Evolutionary conservation across 2,329 filamentous ascomycete species (phyloP).

Genomic region (Periglandula ipomoeae): DNA sequence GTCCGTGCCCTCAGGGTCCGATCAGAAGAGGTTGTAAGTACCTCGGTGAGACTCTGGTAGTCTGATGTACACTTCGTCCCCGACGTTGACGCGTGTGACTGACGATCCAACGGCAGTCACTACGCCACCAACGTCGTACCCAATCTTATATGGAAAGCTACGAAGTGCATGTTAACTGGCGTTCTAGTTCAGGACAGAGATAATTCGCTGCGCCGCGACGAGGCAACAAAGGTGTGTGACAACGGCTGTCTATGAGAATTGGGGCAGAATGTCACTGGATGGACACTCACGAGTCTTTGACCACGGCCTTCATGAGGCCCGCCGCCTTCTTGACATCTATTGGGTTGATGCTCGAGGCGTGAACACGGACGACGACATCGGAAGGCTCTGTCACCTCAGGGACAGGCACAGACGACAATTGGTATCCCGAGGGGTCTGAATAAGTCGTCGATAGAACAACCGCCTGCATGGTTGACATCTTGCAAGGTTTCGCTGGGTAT

Average conservation of each 20-base stretch:
- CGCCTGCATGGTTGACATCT: slow-evolving; percentile 11
- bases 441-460: slow-evolving; percentile 11
- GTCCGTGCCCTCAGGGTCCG: too few species aligned
- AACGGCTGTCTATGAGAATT: not conserved
- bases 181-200: not conserved
- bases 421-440: slow-evolving; percentile 14
- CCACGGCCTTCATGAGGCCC: slow-evolving; percentile 23
- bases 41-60: slow-evolving; percentile 15
- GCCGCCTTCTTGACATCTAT: slow-evolving; percentile 33
- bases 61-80: slow-evolving; percentile 15
- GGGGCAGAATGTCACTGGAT: not conserved
- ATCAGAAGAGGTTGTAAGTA: not conserved
- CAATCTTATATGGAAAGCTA: slow-evolving; percentile 32
- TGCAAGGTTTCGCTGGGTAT: not conserved
- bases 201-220: not conserved
- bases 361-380: slow-evolving; percentile 27
- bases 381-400: slow-evolving; percentile 13
- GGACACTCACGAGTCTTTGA: slow-evolving; percentile 21
- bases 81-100: slow-evolving; percentile 24
- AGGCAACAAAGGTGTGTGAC: not conserved
- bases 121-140: slow-evolving; percentile 31
- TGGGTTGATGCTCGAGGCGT: slow-evolving; percentile 35
- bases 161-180: not conserved
- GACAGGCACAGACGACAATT: slow-evolving; percentile 12
- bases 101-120: slow-evolving; percentile 25